These are phyloP conservation scores for Hypocreales sp. DNA, from an alignment of 2,329 filamentous ascomycete genomes.

Conservation along the genomic window DNA sequence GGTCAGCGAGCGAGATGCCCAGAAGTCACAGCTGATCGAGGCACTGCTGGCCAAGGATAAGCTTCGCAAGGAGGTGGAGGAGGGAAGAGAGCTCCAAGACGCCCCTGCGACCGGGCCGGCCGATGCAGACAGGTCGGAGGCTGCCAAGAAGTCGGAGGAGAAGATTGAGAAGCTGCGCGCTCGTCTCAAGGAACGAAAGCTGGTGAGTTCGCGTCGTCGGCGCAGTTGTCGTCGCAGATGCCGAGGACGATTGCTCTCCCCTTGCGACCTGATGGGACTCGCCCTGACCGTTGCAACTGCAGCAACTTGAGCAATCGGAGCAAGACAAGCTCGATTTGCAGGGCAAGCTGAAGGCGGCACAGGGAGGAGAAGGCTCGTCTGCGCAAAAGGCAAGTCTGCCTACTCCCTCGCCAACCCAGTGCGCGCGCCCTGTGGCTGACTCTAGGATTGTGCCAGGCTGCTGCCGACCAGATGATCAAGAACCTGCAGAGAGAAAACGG, in stretches of 20 bases:
- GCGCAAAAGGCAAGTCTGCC: slow-evolving; percentile 34
- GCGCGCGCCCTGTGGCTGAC: slow-evolving; percentile 2
- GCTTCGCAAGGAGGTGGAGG: slow-evolving; percentile 37
- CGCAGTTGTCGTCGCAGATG: too few species aligned
- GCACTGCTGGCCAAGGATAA: slow-evolving; percentile 45
- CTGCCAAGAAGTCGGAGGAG: slow-evolving; percentile 26
- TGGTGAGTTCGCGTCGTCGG: slow-evolving; percentile 40
- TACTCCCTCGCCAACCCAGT: not conserved
- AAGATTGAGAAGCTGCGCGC: slow-evolving; percentile 43
- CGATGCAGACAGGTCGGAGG: slow-evolving; percentile 18
- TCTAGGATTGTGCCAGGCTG: slow-evolving; percentile 19
- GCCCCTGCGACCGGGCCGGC: slow-evolving; percentile 15
- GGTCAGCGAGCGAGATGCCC: slow-evolving; percentile 36
- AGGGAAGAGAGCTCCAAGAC: slow-evolving; percentile 25
- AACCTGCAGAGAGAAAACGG: slow-evolving; percentile 64
- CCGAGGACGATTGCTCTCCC: too few species aligned
- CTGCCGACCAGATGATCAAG: slow-evolving; percentile 40
- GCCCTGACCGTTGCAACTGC: slow-evolving; percentile 1
- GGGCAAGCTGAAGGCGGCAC: slow-evolving; percentile 35
- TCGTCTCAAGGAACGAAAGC: slow-evolving; percentile 38
- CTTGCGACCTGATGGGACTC: too few species aligned
- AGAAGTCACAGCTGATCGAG: slow-evolving; percentile 44
- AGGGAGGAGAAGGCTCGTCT: slow-evolving; percentile 30
- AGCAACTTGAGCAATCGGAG: slow-evolving; percentile 45
- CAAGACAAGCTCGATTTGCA: slow-evolving; percentile 40